Conservation (phyloP, 805 yeast genomes). For the Clavispora asparagi region DNA sequence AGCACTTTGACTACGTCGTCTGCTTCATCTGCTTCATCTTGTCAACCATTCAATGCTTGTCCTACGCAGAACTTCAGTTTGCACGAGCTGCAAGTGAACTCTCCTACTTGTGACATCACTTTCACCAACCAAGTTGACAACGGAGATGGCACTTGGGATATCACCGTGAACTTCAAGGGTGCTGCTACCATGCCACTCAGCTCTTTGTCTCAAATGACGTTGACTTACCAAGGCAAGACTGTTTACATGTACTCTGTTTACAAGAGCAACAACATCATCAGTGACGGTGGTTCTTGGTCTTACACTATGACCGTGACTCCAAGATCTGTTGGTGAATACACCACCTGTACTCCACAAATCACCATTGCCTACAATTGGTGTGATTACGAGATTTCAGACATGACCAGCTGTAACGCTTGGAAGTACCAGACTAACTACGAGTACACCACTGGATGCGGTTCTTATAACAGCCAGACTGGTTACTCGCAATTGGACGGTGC, state of each 20-base stretch:
- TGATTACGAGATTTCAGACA: background rate
- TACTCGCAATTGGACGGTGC: background rate
- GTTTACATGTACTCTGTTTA: background rate
- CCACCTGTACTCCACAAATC: background rate
- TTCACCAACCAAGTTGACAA: background rate
- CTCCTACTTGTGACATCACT: background rate
- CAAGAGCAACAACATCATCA: background rate
- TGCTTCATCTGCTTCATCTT: no score
- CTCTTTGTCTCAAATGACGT: background rate
- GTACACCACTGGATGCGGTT: background rate
- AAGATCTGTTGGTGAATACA: background rate
- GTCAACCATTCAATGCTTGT: background rate
- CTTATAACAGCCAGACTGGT: background rate
- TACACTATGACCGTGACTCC: background rate
- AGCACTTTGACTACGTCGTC: no score
- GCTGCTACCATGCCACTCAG: background rate
- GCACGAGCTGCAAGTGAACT: background rate
- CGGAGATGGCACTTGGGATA: background rate
- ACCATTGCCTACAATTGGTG: slow-evolving; percentile 1
- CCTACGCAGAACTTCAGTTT: background rate
- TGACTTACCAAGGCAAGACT: background rate
- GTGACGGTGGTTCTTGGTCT: background rate
- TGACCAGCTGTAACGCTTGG: background rate
- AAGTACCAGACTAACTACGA: background rate
- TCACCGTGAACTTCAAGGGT: background rate